Evolutionary conservation across 768 basidiomycete genomes (phyloP), one percentile per base, ranked within the genome.

Genomic region (Clathrus columnatus): DNA sequence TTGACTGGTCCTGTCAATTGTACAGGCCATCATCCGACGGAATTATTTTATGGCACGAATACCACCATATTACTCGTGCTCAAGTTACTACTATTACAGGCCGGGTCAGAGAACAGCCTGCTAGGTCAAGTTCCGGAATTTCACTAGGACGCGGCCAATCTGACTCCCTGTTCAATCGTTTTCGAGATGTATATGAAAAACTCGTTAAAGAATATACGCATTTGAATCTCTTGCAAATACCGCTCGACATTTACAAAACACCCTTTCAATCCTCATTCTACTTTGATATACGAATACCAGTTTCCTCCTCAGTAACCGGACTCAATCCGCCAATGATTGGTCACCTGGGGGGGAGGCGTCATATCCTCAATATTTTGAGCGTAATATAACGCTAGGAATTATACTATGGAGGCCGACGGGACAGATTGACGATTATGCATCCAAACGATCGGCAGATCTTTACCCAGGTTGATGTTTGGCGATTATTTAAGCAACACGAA

Each of bases 361-460:
- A n/a, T 72, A 71, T 51, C 68, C 64, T 0, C 59, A 60, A 23
- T 72, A 69, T 55, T 64, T 74, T 21, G 71, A 69, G n/a, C n/a
- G n/a, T n/a, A 69, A 57, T 72, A 71, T 53, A 64, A 68, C 47
- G 70, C 73, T 17, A 63, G 72, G 18, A 74, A 73, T 59, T 73
- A 74, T 71, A 27, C 69, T 74, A 24, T 74, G 73, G 72, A 73
- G 73, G 21, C 72, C 71, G 2, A 64, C 63, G 17, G 71, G 73
- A 16, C 61, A 74, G 63, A 72, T 70, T 65, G 67, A 69, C 52
- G 73, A 73, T 57, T 74, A 74, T 48, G 73, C 72, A 20, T 72
- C 72, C 18, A 74, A 74, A 51, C 69, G 69, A 58, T 73, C 71
- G 72, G 68, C 66, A 0, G 72, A 72, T 3, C 66, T 74, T 48